A percentile compares a stretch with the other conserved stretches of the same genome.
These are phyloP conservation scores for Apiospora malaysiana DNA, from an alignment of 2,329 filamentous ascomycete genomes.

Conservation along the genomic window DNA sequence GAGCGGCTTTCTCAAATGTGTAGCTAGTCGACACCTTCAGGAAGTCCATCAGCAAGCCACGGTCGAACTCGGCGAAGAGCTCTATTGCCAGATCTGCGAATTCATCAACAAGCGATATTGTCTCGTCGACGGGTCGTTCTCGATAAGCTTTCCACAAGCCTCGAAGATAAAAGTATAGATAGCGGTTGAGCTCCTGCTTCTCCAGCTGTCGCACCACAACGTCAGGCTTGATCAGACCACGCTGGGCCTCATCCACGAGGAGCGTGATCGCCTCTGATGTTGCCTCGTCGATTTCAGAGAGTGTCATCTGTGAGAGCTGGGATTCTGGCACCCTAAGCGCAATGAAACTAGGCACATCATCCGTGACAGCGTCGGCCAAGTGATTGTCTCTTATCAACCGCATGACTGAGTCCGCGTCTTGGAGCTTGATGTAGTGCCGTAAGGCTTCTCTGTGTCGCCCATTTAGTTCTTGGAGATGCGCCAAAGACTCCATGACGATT, in stretches of 20 bases:
- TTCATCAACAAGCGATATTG: conserved; percentile 75
- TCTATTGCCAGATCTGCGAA: conserved; percentile 88
- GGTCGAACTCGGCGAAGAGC: conserved; percentile 85
- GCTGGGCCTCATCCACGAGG: conserved; percentile 88
- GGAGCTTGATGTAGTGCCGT: conserved; percentile 85
- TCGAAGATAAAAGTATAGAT: conserved; percentile 91
- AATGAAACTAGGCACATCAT: conserved; percentile 90
- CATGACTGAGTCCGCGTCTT: conserved; percentile 91
- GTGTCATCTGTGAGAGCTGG: conserved; percentile 67
- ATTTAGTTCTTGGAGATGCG: conserved; percentile 81
- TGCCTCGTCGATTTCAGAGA: conserved; percentile 76
- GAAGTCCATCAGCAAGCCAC: conserved; percentile 82
- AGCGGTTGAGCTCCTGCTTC: conserved; percentile 69
- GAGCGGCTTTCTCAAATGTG: conserved; percentile 78
- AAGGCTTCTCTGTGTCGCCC: conserved; percentile 85
- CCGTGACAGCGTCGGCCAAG: conserved; percentile 84
- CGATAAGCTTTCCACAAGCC: conserved; percentile 78
- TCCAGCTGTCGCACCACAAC: conserved; percentile 81
- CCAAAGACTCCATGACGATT: conserved; percentile 85
- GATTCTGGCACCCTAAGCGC: conserved; percentile 81
- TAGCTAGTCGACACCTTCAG: conserved; percentile 85
- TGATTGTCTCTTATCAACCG: conserved; percentile 84
- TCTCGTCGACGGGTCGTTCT: conserved; percentile 64
- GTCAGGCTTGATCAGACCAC: conserved; percentile 80
- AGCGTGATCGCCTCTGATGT: conserved; percentile 85